These are phyloP conservation scores for Aspergillus hortae DNA, from an alignment of 2,329 filamentous ascomycete genomes.

Conservation along the genomic window DNA sequence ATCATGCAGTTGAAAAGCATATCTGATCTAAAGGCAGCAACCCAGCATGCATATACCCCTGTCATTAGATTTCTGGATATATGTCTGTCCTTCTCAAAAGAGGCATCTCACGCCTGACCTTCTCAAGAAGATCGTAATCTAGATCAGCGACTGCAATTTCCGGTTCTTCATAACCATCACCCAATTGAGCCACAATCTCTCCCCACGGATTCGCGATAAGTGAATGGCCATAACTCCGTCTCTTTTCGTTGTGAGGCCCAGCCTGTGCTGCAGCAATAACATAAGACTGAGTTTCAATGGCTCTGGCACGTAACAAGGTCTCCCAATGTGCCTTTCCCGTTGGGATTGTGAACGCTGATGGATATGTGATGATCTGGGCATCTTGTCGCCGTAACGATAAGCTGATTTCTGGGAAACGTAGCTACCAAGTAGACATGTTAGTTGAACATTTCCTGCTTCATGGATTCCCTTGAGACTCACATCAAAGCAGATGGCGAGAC, in stretches of 20 bases:
- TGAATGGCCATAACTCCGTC: constrained; percentile 80
- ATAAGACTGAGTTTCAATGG: constrained; percentile 86
- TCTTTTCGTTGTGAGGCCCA: constrained; percentile 69
- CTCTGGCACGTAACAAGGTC: constrained; percentile 69
- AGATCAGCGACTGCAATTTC: constrained; percentile 52
- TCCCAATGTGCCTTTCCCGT: constrained; percentile 89
- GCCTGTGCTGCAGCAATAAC: constrained; percentile 82
- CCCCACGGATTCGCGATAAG: constrained; percentile 89
- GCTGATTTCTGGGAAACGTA: constrained; percentile 76
- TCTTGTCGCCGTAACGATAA: constrained; percentile 62
- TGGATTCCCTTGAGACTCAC: constrained; percentile 29
- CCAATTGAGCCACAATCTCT: constrained; percentile 63
- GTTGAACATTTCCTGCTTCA: neutral
- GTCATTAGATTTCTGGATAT: constrained; percentile 42
- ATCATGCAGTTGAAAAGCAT: no score
- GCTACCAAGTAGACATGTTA: constrained; percentile 28
- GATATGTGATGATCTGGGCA: constrained; percentile 78
- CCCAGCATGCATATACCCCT: neutral
- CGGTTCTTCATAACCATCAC: constrained; percentile 43
- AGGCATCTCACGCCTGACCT: constrained; percentile 55
- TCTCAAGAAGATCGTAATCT: constrained; percentile 51
- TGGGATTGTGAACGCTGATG: constrained; percentile 83
- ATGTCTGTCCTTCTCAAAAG: constrained; percentile 54
- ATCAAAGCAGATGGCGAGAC: constrained; percentile 85
- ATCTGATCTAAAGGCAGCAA: no score